Percentiles rank a stretch among this genome's conserved stretches.
phyloP scores from a whole-genome alignment of 2,329 filamentous ascomycete genomes.

The Talaromyces marneffei region DNA sequence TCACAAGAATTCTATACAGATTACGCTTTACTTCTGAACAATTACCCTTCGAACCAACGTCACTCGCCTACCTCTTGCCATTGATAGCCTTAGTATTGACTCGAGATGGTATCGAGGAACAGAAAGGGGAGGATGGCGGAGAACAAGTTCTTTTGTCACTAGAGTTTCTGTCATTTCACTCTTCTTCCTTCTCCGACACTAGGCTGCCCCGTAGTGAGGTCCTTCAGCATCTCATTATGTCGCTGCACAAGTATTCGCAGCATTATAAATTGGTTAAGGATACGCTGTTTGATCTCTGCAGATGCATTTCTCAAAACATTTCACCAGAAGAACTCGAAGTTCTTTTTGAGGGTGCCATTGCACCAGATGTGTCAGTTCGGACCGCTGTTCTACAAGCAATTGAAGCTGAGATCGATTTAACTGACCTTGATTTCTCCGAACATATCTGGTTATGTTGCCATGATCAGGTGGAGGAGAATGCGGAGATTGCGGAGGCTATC shows the following conservation, averaged over 20 bases:
- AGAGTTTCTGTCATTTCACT: slow-evolving; percentile 85
- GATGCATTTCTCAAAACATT: slow-evolving; percentile 79
- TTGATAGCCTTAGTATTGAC: slow-evolving; percentile 73
- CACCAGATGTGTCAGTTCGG: slow-evolving; percentile 72
- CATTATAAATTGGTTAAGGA: slow-evolving; percentile 96
- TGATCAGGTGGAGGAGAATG: slow-evolving; percentile 83
- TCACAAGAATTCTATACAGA: slow-evolving; percentile 85
- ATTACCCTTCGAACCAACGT: slow-evolving; percentile 83
- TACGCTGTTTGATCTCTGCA: slow-evolving; percentile 78
- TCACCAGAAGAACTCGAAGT: slow-evolving; percentile 64
- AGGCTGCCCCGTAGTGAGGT: slow-evolving; percentile 71
- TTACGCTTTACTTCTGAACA: slow-evolving; percentile 87
- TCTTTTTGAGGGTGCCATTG: slow-evolving; percentile 72
- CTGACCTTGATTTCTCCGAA: slow-evolving; percentile 75
- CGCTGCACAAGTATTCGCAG: slow-evolving; percentile 84
- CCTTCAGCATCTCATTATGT: slow-evolving; percentile 63
- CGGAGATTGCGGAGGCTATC: slow-evolving; percentile 74
- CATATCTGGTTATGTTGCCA: slow-evolving; percentile 93
- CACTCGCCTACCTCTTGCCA: slow-evolving; percentile 80
- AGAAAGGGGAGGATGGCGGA: slow-evolving; percentile 68
- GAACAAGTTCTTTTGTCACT: slow-evolving; percentile 83
- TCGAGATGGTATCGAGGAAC: slow-evolving; percentile 65
- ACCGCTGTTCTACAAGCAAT: slow-evolving; percentile 84
- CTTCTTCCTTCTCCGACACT: slow-evolving; percentile 66
- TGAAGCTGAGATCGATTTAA: slow-evolving; percentile 85